Conservation (phyloP, 2,329 filamentous ascomycete genomes). For the Kalmusia sp. region DNA sequence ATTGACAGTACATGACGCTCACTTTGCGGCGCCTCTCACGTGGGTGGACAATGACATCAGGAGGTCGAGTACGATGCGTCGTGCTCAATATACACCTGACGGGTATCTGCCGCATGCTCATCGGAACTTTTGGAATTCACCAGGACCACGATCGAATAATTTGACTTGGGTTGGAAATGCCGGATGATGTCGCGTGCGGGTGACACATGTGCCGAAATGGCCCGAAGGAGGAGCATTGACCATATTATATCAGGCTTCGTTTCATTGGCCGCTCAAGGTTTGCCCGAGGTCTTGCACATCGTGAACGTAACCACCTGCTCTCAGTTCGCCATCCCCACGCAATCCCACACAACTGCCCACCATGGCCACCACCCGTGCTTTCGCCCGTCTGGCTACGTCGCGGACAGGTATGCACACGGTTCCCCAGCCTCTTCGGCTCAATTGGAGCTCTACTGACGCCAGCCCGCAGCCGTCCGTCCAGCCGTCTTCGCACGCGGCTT, state of each 20-base stretch:
- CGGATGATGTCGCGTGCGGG: slow-evolving; percentile 5
- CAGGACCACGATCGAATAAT: background rate
- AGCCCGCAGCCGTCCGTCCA: slow-evolving; percentile 41
- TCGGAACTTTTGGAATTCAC: no score
- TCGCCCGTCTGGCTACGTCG: slow-evolving; percentile 46
- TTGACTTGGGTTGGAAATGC: background rate
- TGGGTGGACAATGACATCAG: no score
- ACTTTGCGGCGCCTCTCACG: no score
- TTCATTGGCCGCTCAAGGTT: slow-evolving; percentile 12
- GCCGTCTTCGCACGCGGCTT: slow-evolving; percentile 47
- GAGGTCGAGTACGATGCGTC: no score
- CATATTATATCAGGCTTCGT: slow-evolving; percentile 1
- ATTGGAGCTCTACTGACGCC: slow-evolving; percentile 35
- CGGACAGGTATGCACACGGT: slow-evolving; percentile 40
- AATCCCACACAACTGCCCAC: slow-evolving; percentile 33
- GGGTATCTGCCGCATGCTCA: no score
- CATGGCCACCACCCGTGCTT: slow-evolving; percentile 48
- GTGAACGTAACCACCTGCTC: slow-evolving; percentile 11
- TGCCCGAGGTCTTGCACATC: slow-evolving; percentile 14
- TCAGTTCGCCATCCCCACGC: slow-evolving; percentile 20
- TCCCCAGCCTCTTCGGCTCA: slow-evolving; percentile 10
- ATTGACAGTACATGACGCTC: no score
- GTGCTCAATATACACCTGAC: no score
- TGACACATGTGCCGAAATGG: slow-evolving; percentile 11
- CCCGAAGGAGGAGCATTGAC: slow-evolving; percentile 11